These are phyloP conservation scores for Ambrosia hybrid DNA, from an alignment of 140 eudicot genomes.

Conservation along the genomic window DNA sequence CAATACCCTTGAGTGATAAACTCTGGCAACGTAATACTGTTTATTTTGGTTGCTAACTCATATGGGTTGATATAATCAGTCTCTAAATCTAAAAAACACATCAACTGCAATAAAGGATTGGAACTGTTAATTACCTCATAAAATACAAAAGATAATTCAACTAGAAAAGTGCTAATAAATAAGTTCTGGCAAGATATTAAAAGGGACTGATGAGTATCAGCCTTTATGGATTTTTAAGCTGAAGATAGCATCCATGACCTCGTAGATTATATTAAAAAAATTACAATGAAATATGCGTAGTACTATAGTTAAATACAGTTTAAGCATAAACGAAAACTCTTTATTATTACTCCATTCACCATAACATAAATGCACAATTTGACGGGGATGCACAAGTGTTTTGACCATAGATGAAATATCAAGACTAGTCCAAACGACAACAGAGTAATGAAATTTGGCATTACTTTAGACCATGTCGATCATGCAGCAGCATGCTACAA, in stretches of 20 bases:
- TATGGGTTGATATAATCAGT: constrained; percentile 71
- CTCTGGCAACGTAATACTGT: constrained; percentile 58
- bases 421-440: neutral
- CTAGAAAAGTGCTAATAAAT: neutral
- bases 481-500: neutral
- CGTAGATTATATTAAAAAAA: neutral
- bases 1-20: constrained; percentile 57
- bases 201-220: neutral
- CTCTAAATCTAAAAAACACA: constrained; percentile 81
- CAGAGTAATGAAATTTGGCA: neutral
- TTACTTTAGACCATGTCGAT: neutral
- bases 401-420: neutral
- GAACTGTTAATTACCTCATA: constrained; percentile 20
- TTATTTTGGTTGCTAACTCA: constrained; percentile 70
- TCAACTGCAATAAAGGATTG: constrained; percentile 51
- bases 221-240: neutral
- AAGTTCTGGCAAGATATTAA: neutral
- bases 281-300: neutral
- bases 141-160: neutral
- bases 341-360: neutral
- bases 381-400: neutral
- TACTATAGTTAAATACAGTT: neutral
- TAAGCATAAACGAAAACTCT: neutral
- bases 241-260: neutral
- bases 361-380: neutral